These are phyloP conservation scores for Capsicum chinense DNA, from an alignment of 257 asterid species.

Conservation along the genomic window DNA sequence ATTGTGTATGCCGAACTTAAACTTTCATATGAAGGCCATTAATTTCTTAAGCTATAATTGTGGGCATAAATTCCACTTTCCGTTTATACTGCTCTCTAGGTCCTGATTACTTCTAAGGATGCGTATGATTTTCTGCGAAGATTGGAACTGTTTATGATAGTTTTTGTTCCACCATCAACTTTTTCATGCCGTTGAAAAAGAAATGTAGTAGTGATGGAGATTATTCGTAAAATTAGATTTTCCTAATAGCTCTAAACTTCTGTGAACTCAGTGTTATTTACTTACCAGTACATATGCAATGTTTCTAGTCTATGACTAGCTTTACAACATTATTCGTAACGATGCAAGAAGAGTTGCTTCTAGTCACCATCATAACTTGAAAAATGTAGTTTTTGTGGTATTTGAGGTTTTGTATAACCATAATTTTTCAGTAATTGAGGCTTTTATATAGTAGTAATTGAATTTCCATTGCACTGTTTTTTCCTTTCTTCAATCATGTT, in stretches of 20 bases:
- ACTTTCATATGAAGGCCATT: not conserved
- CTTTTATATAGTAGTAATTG: not conserved
- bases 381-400: not conserved
- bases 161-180: not conserved
- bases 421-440: not conserved
- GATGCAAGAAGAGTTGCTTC: not conserved
- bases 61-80: not conserved
- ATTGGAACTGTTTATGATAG: not conserved
- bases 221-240: not conserved
- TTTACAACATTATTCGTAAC: not conserved
- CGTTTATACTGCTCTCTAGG: not conserved
- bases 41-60: not conserved
- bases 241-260: not conserved
- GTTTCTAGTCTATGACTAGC: not conserved
- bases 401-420: not conserved
- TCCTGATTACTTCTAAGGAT: not conserved
- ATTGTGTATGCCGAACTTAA: not conserved
- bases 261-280: constrained; percentile 4
- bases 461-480: not conserved
- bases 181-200: not conserved
- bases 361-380: not conserved
- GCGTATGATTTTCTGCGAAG: not conserved
- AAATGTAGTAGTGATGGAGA: not conserved
- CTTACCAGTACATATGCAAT: not conserved
- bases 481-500: not conserved